Conservation (phyloP, 768 basidiomycete genomes). For the Thelephora aurantiotincta region DNA sequence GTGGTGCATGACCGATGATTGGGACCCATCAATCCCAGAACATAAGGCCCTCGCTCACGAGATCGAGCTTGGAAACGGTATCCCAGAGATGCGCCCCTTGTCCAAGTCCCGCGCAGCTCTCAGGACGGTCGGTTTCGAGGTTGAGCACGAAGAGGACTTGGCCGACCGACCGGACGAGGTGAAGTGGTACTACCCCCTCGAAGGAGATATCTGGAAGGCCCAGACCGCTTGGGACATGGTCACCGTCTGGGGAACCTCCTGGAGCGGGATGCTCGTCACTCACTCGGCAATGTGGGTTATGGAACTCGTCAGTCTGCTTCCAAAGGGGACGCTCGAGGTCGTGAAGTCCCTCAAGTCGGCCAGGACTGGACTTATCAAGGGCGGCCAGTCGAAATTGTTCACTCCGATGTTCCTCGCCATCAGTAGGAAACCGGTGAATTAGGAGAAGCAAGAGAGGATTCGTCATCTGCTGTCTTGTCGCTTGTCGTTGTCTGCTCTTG, state of each 20-base stretch:
- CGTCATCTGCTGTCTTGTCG: neutral
- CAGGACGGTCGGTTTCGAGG: slow-evolving; percentile 68
- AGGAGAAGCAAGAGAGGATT: neutral
- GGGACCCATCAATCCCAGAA: slow-evolving; percentile 73
- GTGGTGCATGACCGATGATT: slow-evolving; percentile 95
- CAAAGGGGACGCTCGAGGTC: slow-evolving; percentile 87
- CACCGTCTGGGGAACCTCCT: slow-evolving; percentile 83
- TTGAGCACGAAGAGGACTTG: slow-evolving; percentile 88
- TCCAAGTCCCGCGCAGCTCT: slow-evolving; percentile 61
- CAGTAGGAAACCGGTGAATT: slow-evolving; percentile 11
- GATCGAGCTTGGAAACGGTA: slow-evolving; percentile 92
- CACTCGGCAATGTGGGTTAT: slow-evolving; percentile 66
- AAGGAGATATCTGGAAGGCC: slow-evolving; percentile 84
- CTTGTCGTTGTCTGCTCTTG: too few relatives aligned
- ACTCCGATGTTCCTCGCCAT: slow-evolving; percentile 78
- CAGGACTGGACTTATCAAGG: slow-evolving; percentile 62
- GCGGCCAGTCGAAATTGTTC: slow-evolving; percentile 76
- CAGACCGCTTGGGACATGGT: slow-evolving; percentile 90
- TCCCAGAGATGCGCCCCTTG: slow-evolving; percentile 90
- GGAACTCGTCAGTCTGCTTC: slow-evolving; percentile 68
- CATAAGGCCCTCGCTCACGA: slow-evolving; percentile 88
- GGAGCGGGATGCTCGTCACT: slow-evolving; percentile 71
- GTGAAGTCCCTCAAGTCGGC: slow-evolving; percentile 82
- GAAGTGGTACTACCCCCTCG: slow-evolving; percentile 95
- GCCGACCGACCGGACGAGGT: slow-evolving; percentile 68